Base-by-base conservation (phyloP, 306 rosid genomes). In the Mimosa bimucronata region DNA sequence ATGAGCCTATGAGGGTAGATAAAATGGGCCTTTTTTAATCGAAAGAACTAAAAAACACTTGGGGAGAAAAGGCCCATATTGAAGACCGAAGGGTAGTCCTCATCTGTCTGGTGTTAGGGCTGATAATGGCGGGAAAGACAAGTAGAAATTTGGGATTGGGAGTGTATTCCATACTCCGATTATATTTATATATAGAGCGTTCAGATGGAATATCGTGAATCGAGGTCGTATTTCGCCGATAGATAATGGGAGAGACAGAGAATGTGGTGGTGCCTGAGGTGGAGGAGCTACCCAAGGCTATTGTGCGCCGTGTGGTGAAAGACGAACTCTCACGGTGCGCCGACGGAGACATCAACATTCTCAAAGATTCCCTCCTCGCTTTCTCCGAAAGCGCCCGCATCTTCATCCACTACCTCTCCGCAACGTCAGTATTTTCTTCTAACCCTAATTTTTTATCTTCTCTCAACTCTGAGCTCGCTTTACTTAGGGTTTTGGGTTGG, bases 221-320 rank as follows among this genome's bases (percentile, higher is more conserved):
- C 21, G 26, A 19, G n/a, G 61, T 3, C 9, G 8, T 70, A 71
- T 6, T 14, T 44, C 7, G 19, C 26, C 3, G 11, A 42, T n/a
- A 41, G 77, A 75, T 21, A 55, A 52, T 82, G 81, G 71, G 76
- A 2, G 87, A 84, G 83, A 81, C 41, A 83, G 88, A 86, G 80
- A 87, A 87, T 34, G 38, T 34, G 75, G 84, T 77, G 69, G 84
- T 74, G 57, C 28, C 86, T 57, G 93, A 85, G 64, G 76, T 89
- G 68, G 92, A 89, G 85, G 99, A 87, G 74, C 93, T 93, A 34
- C 99, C 99, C 2, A 89, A 79, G 86, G 23, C 97, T 60, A 91
- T 93, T 62, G 99, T 93, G 77, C 94, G 97, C 71, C 94, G 99
- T 3, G 94, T 95, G 77, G 97, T 95, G 86, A 95, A 95, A 87